Evolutionary conservation across 2,329 filamentous ascomycete genomes (phyloP).

Genomic region (Beauveria caledonica): DNA sequence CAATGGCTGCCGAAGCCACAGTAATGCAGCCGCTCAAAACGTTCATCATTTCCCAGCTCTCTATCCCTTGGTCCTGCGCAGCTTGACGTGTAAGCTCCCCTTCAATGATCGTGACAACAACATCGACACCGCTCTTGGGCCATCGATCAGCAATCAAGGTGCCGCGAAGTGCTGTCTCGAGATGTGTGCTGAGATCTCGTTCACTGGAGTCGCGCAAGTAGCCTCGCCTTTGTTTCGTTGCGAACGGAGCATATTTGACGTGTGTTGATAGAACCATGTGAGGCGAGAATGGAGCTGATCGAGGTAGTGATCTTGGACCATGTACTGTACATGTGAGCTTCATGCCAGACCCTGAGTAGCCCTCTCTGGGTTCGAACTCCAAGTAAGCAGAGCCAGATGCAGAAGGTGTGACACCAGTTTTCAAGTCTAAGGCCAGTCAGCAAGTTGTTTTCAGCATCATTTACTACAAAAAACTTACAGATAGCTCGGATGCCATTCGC

Average conservation of each 20-base stretch:
- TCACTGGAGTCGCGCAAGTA: slow-evolving; percentile 82
- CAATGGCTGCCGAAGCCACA: slow-evolving; percentile 84
- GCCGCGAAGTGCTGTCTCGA: slow-evolving; percentile 83
- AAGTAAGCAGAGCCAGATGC: slow-evolving; percentile 90
- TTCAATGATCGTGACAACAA: slow-evolving; percentile 87
- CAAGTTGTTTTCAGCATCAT: slow-evolving; percentile 1
- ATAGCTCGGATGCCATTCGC: slow-evolving; percentile 65
- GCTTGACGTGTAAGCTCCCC: slow-evolving; percentile 70
- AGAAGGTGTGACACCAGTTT: slow-evolving; percentile 86
- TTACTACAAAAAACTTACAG: slow-evolving; percentile 16
- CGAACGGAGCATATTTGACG: slow-evolving; percentile 95
- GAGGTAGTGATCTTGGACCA: slow-evolving; percentile 81
- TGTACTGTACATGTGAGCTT: slow-evolving; percentile 93
- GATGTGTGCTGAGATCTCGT: slow-evolving; percentile 79
- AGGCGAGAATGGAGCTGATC: slow-evolving; percentile 84
- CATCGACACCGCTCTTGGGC: slow-evolving; percentile 98
- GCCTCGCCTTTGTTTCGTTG: slow-evolving; percentile 70
- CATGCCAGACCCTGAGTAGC: slow-evolving; percentile 53
- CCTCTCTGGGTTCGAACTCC: slow-evolving; percentile 49
- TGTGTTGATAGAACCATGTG: slow-evolving; percentile 88
- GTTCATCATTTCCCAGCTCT: slow-evolving; percentile 83
- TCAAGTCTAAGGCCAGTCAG: slow-evolving; percentile 55
- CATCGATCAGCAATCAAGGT: slow-evolving; percentile 88
- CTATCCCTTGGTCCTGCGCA: slow-evolving; percentile 41
- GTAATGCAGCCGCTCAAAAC: slow-evolving; percentile 88